Percentiles rank a stretch among this genome's conserved stretches.
Evolutionary conservation across 441 rosid species (phyloP).

Genomic region (Hura crepitans): DNA sequence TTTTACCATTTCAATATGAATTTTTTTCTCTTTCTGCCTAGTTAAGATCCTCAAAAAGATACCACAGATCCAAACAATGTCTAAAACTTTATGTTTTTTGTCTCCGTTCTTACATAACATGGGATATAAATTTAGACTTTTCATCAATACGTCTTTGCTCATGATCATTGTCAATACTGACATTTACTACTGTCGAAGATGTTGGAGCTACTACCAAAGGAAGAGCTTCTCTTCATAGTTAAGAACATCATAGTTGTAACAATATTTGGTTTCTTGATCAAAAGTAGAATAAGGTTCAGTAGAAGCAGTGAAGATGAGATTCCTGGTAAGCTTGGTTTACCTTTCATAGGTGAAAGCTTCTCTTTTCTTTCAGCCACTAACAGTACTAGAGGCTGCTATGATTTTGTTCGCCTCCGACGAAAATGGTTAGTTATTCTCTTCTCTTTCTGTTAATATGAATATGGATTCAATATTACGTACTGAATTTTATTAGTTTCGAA

Average conservation of each 20-base stretch:
- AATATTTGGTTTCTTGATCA: constrained; percentile 2
- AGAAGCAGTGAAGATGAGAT: neutral
- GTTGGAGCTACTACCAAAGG: neutral
- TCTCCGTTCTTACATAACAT: neutral
- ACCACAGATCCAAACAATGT: neutral
- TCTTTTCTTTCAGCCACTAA: constrained; percentile 17
- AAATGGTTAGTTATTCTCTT: constrained; percentile 19
- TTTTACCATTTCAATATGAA: constrained; percentile 1
- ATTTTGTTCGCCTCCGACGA: constrained; percentile 41
- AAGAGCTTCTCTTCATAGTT: constrained; percentile 5
- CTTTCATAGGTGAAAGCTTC: constrained; percentile 36
- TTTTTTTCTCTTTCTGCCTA: neutral
- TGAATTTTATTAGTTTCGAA: too few species aligned
- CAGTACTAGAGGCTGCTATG: constrained; percentile 41
- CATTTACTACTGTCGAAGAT: too few species aligned
- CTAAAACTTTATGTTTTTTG: neutral
- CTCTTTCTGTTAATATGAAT: neutral
- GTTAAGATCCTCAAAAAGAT: constrained; percentile 1
- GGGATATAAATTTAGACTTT: neutral
- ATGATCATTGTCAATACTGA: neutral
- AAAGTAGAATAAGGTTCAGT: neutral
- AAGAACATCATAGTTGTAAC: constrained; percentile 8
- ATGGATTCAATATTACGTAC: too few species aligned
- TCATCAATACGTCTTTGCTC: neutral
- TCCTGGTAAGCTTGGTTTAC: constrained; percentile 16